These are phyloP conservation scores for Dioscorea alata DNA, from an alignment of 106 monocot species.

Conservation along the genomic window DNA sequence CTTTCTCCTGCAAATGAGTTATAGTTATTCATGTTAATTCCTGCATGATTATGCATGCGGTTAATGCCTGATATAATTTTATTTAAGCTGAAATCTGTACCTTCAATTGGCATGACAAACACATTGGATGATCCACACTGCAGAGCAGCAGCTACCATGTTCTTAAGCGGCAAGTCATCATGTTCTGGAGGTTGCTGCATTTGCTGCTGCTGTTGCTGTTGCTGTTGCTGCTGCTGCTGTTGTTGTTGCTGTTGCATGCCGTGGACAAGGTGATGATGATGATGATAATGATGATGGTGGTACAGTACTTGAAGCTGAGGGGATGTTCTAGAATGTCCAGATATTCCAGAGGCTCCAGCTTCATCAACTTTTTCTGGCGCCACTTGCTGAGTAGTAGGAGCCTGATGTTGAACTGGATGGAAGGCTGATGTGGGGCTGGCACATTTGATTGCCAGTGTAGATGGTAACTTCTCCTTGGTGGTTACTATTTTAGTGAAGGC, in stretches of 20 bases:
- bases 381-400: constrained; percentile 8
- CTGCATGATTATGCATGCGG: constrained; percentile 32
- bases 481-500: constrained; percentile 21
- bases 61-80: constrained; percentile 57
- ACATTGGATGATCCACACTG: constrained; percentile 51
- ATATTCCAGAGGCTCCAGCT: too few relatives aligned
- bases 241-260: constrained; percentile 23
- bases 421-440: constrained; percentile 40
- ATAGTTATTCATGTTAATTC: constrained; percentile 35
- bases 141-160: constrained; percentile 14
- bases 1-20: constrained; percentile 23
- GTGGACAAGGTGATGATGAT: constrained; percentile 56
- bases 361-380: constrained; percentile 34
- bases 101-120: constrained; percentile 38
- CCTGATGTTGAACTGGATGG: constrained; percentile 22
- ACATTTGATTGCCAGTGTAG: constrained; percentile 22
- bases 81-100: constrained; percentile 51
- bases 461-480: constrained; percentile 30
- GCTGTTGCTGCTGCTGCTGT: constrained; percentile 6
- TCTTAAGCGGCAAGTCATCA: constrained; percentile 29
- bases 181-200: constrained; percentile 27
- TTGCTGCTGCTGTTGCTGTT: constrained; percentile 13
- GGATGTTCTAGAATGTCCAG: not conserved
- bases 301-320: constrained; percentile 53
- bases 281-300: constrained; percentile 58